Evolutionary conservation across 495 filamentous ascomycete genomes (phyloP).

Genomic region (Gamarada debralockiae): DNA sequence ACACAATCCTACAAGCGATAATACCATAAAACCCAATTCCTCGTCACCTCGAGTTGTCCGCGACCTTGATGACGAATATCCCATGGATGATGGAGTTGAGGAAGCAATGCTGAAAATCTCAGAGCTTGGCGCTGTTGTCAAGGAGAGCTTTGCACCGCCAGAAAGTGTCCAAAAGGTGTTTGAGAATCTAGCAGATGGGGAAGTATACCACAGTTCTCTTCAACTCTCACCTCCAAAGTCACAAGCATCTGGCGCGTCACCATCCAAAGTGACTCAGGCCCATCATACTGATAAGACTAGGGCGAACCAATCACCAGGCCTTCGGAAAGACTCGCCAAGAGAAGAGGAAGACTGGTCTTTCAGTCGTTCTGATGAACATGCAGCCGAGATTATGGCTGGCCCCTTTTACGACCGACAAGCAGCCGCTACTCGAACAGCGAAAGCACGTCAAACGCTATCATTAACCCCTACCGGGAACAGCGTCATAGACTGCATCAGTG

Average conservation of each 20-base stretch:
- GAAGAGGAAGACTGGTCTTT: conserved; percentile 17
- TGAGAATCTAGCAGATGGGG: neutral
- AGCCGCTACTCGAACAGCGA: no score
- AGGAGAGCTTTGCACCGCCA: conserved; percentile 3
- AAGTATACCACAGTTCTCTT: conserved; percentile 18
- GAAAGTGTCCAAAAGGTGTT: conserved; percentile 1
- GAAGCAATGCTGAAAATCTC: conserved; percentile 23
- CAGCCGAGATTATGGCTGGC: neutral
- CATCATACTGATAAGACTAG: conserved; percentile 1
- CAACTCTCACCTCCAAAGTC: conserved; percentile 17
- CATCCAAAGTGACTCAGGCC: neutral
- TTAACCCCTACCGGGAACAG: no score
- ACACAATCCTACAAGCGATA: neutral
- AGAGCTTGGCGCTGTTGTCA: neutral
- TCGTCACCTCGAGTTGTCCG: neutral
- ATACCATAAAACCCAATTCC: neutral
- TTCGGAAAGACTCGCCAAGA: neutral
- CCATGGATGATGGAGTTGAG: conserved; percentile 19
- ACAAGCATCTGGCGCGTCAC: neutral
- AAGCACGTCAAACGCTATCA: no score
- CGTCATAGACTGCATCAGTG: neutral
- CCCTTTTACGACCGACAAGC: neutral
- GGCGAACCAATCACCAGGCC: neutral
- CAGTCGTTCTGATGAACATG: conserved; percentile 2
- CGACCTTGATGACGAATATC: conserved; percentile 25